Evolutionary conservation across 306 rosid genomes (phyloP).

Genomic region (Cicer arietinum): DNA sequence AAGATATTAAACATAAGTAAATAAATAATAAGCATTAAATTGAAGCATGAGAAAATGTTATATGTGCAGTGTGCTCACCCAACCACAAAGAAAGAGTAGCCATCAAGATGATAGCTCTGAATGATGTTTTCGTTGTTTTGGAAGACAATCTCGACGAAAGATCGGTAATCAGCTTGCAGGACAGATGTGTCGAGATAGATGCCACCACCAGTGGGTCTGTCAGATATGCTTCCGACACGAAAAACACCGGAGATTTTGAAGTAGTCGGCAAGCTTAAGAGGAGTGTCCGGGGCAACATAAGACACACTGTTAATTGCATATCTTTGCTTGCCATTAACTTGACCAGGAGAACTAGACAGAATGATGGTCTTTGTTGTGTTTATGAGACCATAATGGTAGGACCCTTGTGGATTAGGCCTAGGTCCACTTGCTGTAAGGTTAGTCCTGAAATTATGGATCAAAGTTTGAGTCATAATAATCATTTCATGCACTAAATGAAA

Average conservation of each 20-base stretch:
- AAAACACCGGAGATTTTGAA: slow-evolving; percentile 80
- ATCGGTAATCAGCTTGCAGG: slow-evolving; percentile 78
- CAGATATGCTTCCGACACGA: slow-evolving; percentile 83
- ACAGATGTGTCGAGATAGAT: slow-evolving; percentile 90
- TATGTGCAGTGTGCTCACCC: slow-evolving; percentile 62
- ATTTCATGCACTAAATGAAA: background rate
- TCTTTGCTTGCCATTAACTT: slow-evolving; percentile 79
- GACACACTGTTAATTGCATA: slow-evolving; percentile 93
- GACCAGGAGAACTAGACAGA: slow-evolving; percentile 72
- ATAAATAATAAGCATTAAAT: background rate
- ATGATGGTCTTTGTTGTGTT: slow-evolving; percentile 70
- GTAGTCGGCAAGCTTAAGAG: slow-evolving; percentile 89
- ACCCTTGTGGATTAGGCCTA: slow-evolving; percentile 97
- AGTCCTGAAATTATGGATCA: slow-evolving; percentile 62
- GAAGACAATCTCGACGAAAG: slow-evolving; percentile 83
- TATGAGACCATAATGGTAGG: slow-evolving; percentile 91
- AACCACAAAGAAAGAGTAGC: slow-evolving; percentile 93
- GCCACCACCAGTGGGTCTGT: slow-evolving; percentile 82
- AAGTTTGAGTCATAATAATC: slow-evolving; percentile 12
- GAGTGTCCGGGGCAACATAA: slow-evolving; percentile 84
- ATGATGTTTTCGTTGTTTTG: slow-evolving; percentile 83
- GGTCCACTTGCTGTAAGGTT: slow-evolving; percentile 99
- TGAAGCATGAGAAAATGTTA: background rate
- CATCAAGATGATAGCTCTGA: slow-evolving; percentile 91
- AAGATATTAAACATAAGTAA: too few species aligned